Conservation (phyloP, 2,329 filamentous ascomycete genomes). For the Ceratocystis huliohia region DNA sequence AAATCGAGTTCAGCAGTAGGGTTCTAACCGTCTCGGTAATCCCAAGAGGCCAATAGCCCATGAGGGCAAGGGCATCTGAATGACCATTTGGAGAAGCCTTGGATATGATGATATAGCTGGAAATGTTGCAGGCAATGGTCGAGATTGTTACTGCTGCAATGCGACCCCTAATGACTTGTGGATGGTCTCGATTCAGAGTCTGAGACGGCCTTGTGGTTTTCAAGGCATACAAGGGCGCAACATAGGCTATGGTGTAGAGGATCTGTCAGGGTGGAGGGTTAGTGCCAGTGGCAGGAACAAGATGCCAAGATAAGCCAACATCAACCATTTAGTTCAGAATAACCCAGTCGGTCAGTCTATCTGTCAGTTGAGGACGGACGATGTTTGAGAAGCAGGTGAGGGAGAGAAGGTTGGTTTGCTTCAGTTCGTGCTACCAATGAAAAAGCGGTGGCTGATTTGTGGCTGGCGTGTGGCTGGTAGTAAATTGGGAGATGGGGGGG, state of each 20-base stretch:
- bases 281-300: slow-evolving; percentile 15
- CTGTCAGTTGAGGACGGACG: not conserved
- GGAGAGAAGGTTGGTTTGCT: not conserved
- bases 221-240: slow-evolving; percentile 81
- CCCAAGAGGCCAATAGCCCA: slow-evolving; percentile 72
- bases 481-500: slow-evolving; percentile 10
- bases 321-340: not conserved
- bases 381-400: not conserved
- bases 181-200: slow-evolving; percentile 70
- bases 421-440: not conserved
- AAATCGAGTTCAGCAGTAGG: slow-evolving; percentile 58
- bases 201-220: slow-evolving; percentile 65
- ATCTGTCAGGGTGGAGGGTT: slow-evolving; percentile 38
- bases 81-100: slow-evolving; percentile 27
- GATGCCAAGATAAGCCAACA: slow-evolving; percentile 1
- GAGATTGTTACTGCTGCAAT: slow-evolving; percentile 68
- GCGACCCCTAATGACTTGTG: slow-evolving; percentile 76
- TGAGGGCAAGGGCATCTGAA: slow-evolving; percentile 32
- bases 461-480: slow-evolving; percentile 14
- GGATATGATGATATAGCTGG: slow-evolving; percentile 55
- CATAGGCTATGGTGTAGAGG: slow-evolving; percentile 76
- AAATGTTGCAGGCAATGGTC: slow-evolving; percentile 48
- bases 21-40: slow-evolving; percentile 49
- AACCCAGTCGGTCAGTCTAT: not conserved
- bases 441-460: slow-evolving; percentile 5